Evolutionary conservation across 2,329 filamentous ascomycete species (phyloP).

Genomic region (Cercospora zeina): DNA sequence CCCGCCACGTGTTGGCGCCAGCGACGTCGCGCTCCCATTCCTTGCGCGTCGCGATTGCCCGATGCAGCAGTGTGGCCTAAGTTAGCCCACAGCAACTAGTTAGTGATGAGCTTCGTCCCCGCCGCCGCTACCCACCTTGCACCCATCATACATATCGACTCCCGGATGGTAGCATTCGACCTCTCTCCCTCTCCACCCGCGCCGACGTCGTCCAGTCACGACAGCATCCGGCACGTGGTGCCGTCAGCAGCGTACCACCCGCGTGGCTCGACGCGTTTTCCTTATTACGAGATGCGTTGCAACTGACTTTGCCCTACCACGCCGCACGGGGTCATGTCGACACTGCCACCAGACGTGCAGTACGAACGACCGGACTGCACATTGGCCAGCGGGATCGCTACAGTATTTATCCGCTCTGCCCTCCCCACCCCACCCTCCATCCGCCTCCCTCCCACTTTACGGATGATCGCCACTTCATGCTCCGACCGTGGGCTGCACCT

Average conservation of each 20-base stretch:
- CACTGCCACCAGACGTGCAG: not conserved
- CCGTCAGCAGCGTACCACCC: constrained; percentile 9
- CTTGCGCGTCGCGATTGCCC: not conserved
- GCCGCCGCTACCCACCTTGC: no score
- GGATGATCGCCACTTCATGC: not conserved
- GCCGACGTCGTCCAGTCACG: constrained; percentile 6
- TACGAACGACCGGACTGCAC: not conserved
- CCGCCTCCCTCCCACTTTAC: not conserved
- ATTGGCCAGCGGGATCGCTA: no score
- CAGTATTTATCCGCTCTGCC: not conserved
- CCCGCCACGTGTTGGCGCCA: not conserved
- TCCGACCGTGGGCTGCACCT: not conserved
- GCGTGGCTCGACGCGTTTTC: constrained; percentile 5
- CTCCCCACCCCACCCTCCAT: not conserved
- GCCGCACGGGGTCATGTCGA: not conserved
- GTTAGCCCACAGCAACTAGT: no score
- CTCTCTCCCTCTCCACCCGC: not conserved
- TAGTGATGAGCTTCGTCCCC: no score
- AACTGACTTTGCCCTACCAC: constrained; percentile 2
- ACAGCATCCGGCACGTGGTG: not conserved
- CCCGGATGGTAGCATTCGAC: no score
- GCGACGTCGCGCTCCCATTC: not conserved
- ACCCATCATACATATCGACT: no score
- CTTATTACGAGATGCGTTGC: constrained; percentile 11
- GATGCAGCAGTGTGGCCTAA: not conserved